A percentile compares a stretch with the other conserved stretches of the same genome.
Evolutionary conservation across 768 basidiomycete genomes (phyloP).

Genomic region (Nevesoporus exiguus): DNA sequence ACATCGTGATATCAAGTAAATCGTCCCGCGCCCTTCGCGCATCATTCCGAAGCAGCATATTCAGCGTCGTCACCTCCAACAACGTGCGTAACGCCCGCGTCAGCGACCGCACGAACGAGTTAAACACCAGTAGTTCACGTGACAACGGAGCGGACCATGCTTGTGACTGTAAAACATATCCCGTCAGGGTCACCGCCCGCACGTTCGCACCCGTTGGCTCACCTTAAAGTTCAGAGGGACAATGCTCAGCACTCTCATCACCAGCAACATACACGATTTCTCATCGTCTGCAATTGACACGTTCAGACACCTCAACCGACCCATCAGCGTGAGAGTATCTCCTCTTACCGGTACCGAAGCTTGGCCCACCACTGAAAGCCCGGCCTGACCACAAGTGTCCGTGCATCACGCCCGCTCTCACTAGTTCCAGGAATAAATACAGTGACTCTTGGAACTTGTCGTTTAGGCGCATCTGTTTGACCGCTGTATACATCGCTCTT

Average conservation of each 20-base stretch:
- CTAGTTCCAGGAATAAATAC: conserved; percentile 91
- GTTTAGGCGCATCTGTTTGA: conserved; percentile 76
- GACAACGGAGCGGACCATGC: conserved; percentile 96
- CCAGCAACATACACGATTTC: conserved; percentile 89
- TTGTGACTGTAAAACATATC: conserved; percentile 52
- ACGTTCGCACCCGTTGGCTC: conserved; percentile 19
- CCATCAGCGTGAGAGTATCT: conserved; percentile 30
- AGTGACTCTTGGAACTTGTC: conserved; percentile 99
- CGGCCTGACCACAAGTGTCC: conserved; percentile 86
- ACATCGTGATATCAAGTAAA: conserved; percentile 85
- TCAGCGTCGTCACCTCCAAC: conserved; percentile 86
- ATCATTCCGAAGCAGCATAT: conserved; percentile 89
- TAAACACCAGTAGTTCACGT: conserved; percentile 95
- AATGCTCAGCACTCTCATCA: conserved; percentile 95
- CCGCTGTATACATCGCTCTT: conserved; percentile 83
- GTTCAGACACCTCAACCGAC: conserved; percentile 20
- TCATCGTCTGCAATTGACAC: conserved; percentile 67
- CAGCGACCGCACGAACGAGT: conserved; percentile 91
- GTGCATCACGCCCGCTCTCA: conserved; percentile 95
- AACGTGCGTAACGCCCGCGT: conserved; percentile 87
- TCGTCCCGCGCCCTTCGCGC: conserved; percentile 87
- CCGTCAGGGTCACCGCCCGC: conserved; percentile 5
- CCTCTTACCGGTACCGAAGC: conserved; percentile 79
- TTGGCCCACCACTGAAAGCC: conserved; percentile 91
- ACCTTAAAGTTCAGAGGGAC: conserved; percentile 95